Evolutionary conservation across 2,329 filamentous ascomycete genomes (phyloP).

Genomic region (Botrytis elliptica): DNA sequence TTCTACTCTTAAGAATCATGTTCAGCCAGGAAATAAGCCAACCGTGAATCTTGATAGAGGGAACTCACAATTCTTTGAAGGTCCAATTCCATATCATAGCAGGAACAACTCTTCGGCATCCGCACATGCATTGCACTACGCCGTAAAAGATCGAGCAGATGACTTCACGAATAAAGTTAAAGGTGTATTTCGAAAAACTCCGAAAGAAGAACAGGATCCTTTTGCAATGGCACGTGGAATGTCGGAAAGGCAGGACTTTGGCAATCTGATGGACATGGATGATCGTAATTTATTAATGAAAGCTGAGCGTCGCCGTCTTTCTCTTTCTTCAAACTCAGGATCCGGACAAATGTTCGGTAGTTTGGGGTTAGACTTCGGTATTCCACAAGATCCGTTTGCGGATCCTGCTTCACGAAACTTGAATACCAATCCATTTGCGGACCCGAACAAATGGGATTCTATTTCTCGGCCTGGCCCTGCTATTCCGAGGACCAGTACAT

Average conservation of each 20-base stretch:
- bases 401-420: slow-evolving; percentile 26
- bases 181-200: slow-evolving; percentile 42
- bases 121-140: slow-evolving; percentile 20
- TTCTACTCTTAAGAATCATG: slow-evolving; percentile 34
- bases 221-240: slow-evolving; percentile 37
- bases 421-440: slow-evolving; percentile 23
- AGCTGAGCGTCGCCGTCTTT: slow-evolving; percentile 31
- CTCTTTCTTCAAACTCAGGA: slow-evolving; percentile 25
- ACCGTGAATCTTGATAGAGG: slow-evolving; percentile 53
- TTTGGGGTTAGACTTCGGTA: slow-evolving; percentile 34
- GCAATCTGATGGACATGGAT: slow-evolving; percentile 35
- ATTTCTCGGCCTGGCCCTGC: slow-evolving; percentile 32
- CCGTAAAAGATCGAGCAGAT: slow-evolving; percentile 43
- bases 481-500: slow-evolving; percentile 42
- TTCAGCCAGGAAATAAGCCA: slow-evolving; percentile 39
- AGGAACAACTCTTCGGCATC: slow-evolving; percentile 41
- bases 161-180: slow-evolving; percentile 44
- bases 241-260: slow-evolving; percentile 35
- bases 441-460: slow-evolving; percentile 24
- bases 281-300: slow-evolving; percentile 34
- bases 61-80: slow-evolving; percentile 51
- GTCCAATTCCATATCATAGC: slow-evolving; percentile 41
- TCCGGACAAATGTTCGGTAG: slow-evolving; percentile 31
- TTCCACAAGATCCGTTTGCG: slow-evolving; percentile 32
- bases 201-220: slow-evolving; percentile 42